Conservation (phyloP, 192 early-diverging fungal genomes). For the Coemansia nantahalensis region DNA sequence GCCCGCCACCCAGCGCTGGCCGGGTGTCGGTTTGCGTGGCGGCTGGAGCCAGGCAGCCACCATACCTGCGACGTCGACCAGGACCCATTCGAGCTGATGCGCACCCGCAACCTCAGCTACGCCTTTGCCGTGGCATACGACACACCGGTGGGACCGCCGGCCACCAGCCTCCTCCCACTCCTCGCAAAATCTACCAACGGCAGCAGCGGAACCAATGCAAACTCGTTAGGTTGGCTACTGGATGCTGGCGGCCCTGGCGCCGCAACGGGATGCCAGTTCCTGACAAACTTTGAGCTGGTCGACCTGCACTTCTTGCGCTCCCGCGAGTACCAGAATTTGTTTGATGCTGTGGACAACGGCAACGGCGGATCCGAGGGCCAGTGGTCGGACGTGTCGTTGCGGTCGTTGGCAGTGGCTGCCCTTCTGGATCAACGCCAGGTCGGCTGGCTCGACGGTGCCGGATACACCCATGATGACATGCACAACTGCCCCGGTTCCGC, state of each 20-base stretch:
- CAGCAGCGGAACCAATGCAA: slow-evolving; percentile 1
- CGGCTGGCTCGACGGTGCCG: slow-evolving; percentile 61
- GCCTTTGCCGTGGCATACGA: slow-evolving; percentile 19
- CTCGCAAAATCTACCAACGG: background rate
- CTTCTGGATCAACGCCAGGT: slow-evolving; percentile 52
- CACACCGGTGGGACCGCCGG: background rate
- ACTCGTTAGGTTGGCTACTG: slow-evolving; percentile 16
- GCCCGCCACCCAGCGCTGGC: slow-evolving; percentile 16
- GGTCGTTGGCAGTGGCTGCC: slow-evolving; percentile 59
- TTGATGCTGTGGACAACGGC: slow-evolving; percentile 51
- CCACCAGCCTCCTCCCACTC: background rate
- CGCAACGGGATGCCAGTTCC: slow-evolving; percentile 55
- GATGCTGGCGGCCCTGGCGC: background rate
- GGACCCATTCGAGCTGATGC: slow-evolving; percentile 23
- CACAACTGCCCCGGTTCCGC: slow-evolving; percentile 61
- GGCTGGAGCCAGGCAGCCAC: slow-evolving; percentile 34
- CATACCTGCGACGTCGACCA: slow-evolving; percentile 33
- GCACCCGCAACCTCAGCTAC: slow-evolving; percentile 2
- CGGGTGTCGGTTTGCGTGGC: slow-evolving; percentile 19
- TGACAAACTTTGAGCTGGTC: slow-evolving; percentile 81
- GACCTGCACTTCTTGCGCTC: slow-evolving; percentile 64
- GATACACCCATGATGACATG: slow-evolving; percentile 57
- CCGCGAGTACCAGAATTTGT: slow-evolving; percentile 52
- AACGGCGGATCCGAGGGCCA: slow-evolving; percentile 54
- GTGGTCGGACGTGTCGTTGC: slow-evolving; percentile 56